Evolutionary conservation across 2,329 filamentous ascomycete species (phyloP).

Genomic region (Trichoderma koningiopsis): DNA sequence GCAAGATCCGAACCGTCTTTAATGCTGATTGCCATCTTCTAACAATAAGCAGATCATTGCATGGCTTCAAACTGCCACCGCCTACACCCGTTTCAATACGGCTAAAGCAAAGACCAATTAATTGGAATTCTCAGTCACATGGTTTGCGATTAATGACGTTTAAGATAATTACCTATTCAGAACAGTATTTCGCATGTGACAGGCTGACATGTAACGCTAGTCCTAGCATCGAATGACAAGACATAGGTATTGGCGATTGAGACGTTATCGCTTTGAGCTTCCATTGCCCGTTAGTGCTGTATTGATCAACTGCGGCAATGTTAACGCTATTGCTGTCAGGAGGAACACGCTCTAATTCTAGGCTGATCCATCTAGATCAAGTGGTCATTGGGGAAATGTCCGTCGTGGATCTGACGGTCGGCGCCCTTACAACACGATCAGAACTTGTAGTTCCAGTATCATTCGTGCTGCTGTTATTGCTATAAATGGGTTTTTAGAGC

Average conservation of each 20-base stretch:
- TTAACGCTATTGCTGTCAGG: neutral
- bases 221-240: neutral
- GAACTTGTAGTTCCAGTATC: neutral
- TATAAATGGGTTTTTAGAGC: neutral
- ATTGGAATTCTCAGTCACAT: neutral
- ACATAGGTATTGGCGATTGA: too few relatives aligned
- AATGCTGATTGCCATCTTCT: neutral
- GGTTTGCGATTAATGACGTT: neutral
- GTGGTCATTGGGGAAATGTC: neutral
- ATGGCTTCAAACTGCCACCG: neutral
- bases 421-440: neutral
- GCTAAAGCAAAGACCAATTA: neutral
- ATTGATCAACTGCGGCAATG: neutral
- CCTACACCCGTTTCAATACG: neutral
- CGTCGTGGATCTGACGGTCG: neutral
- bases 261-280: neutral
- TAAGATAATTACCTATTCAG: neutral
- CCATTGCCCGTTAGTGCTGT: too few relatives aligned
- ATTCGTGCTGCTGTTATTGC: neutral
- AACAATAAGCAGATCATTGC: neutral
- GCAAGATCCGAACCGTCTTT: neutral
- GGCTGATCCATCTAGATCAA: too few relatives aligned
- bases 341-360: neutral
- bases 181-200: neutral
- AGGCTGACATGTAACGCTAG: neutral